Percentiles rank a stretch among this genome's conserved stretches.
phyloP scores from a whole-genome alignment of 768 basidiomycete genomes.

The Suillus sp. region DNA sequence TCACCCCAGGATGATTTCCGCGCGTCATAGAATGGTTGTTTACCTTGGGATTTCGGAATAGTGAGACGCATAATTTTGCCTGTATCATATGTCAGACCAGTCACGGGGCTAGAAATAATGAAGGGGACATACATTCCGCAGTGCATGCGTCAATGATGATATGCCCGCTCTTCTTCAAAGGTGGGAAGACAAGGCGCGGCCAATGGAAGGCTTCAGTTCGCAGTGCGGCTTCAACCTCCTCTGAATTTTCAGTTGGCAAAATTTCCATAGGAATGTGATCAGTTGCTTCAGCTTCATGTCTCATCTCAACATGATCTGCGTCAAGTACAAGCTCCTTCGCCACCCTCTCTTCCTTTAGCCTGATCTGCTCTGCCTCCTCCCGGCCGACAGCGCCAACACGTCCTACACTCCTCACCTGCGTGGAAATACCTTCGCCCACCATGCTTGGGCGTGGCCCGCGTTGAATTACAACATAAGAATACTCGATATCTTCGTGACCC shows the following conservation, averaged over 20 bases:
- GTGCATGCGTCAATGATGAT: constrained; percentile 90
- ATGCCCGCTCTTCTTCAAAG: constrained; percentile 89
- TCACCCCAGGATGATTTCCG: constrained; percentile 95
- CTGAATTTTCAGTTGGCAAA: constrained; percentile 12
- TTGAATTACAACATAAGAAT: constrained; percentile 88
- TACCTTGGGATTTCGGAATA: constrained; percentile 93
- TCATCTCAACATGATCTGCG: constrained; percentile 17
- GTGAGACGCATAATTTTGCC: constrained; percentile 92
- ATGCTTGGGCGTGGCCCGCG: constrained; percentile 67
- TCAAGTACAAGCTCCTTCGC: constrained; percentile 29
- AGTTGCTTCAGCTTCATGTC: constrained; percentile 1
- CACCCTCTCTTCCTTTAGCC: constrained; percentile 18
- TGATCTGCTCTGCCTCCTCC: constrained; percentile 32
- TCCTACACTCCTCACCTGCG: constrained; percentile 21
- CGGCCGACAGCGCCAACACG: constrained; percentile 33
- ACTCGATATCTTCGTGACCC: constrained; percentile 86
- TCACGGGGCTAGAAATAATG: constrained; percentile 5
- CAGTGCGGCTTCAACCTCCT: constrained; percentile 54
- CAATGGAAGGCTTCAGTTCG: constrained; percentile 79
- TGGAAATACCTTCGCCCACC: constrained; percentile 3
- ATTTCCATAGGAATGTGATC: constrained; percentile 15
- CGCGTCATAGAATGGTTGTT: constrained; percentile 92
- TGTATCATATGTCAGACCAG: constrained; percentile 32
- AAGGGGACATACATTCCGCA: constrained; percentile 56
- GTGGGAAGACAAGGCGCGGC: constrained; percentile 93